These are phyloP conservation scores for Sordariomycetes sp. DNA, from an alignment of 2,329 filamentous ascomycete genomes.

Conservation along the genomic window DNA sequence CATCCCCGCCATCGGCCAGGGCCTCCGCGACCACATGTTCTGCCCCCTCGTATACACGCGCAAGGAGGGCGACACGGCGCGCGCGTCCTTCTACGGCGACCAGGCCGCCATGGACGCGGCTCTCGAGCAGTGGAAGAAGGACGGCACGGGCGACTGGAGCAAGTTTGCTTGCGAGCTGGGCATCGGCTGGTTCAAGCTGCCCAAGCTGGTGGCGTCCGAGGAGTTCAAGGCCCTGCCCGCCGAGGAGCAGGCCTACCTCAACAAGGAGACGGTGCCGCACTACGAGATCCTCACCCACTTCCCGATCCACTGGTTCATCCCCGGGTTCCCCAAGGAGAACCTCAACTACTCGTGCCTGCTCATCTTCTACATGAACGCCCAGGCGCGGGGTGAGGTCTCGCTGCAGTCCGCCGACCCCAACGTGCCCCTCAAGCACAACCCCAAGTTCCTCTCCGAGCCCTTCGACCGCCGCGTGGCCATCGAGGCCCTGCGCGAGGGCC, in stretches of 20 bases:
- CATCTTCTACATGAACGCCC: constrained; percentile 38
- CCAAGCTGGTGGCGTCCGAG: constrained; percentile 19
- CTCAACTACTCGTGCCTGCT: constrained; percentile 23
- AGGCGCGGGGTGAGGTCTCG: constrained; percentile 34
- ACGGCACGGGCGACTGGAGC: constrained; percentile 24
- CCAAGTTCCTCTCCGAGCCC: constrained; percentile 35
- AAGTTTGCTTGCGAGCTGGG: constrained; percentile 22
- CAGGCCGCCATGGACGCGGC: constrained; percentile 26
- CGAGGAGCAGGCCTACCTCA: constrained; percentile 27
- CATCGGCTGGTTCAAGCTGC: constrained; percentile 30
- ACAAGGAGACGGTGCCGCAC: constrained; percentile 36
- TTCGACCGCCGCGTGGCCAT: constrained; percentile 39
- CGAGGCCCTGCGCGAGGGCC: constrained; percentile 29
- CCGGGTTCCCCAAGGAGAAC: constrained; percentile 17
- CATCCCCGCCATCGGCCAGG: constrained; percentile 22
- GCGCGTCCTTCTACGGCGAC: constrained; percentile 29
- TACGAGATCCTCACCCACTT: constrained; percentile 39
- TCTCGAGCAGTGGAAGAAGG: constrained; percentile 30
- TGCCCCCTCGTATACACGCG: constrained; percentile 22
- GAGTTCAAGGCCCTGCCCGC: constrained; percentile 37
- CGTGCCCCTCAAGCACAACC: constrained; percentile 36
- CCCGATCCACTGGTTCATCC: constrained; percentile 26
- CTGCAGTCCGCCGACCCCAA: constrained; percentile 37
- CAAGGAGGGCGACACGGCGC: constrained; percentile 24
- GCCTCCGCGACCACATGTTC: constrained; percentile 26